These are phyloP conservation scores for Naematelia encephala DNA, from an alignment of 768 basidiomycete genomes.

Conservation along the genomic window DNA sequence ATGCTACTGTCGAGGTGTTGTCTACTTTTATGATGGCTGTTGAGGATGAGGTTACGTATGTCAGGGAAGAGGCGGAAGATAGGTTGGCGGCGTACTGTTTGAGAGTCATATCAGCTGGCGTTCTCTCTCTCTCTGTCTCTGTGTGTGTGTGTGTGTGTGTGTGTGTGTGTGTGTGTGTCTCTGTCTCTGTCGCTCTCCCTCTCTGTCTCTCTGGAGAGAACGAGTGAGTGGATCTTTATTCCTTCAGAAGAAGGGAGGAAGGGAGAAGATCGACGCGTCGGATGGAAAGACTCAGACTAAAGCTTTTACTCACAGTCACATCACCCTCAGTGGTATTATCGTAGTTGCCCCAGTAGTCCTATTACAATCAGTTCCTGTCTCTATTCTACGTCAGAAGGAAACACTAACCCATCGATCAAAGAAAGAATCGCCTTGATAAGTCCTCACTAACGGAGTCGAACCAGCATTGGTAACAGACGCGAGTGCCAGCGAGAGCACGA, in stretches of 20 bases:
- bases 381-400: neutral
- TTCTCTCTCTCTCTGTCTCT: too few relatives aligned
- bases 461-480: neutral
- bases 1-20: constrained; percentile 40
- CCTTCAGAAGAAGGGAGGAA: neutral
- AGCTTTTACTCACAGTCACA: neutral
- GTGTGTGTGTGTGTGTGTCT: too few relatives aligned
- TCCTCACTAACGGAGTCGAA: neutral
- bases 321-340: neutral
- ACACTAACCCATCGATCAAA: neutral
- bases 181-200: too few relatives aligned
- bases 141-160: too few relatives aligned
- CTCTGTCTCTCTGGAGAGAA: too few relatives aligned
- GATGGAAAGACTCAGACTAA: too few relatives aligned
- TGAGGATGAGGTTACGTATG: neutral
- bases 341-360: neutral
- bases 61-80: neutral
- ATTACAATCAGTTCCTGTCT: neutral
- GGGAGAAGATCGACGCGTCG: neutral
- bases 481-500: neutral
- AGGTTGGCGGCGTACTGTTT: neutral
- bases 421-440: neutral
- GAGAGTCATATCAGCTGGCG: too few relatives aligned
- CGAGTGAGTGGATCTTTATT: too few relatives aligned
- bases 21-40: constrained; percentile 29